phyloP scores from a whole-genome alignment of 495 filamentous ascomycete species.

The Daldinia concentrica region DNA sequence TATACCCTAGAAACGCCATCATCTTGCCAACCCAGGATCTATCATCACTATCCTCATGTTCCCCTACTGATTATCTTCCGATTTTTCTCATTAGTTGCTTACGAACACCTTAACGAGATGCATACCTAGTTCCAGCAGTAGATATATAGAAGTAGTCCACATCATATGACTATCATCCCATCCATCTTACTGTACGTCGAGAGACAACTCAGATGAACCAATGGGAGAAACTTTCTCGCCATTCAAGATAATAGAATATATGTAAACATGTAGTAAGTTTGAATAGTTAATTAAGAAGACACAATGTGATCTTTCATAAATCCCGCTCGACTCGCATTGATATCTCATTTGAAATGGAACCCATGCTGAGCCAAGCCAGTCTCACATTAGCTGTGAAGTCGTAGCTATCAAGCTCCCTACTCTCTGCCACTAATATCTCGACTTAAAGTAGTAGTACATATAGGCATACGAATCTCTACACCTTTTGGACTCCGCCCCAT shows the following conservation, averaged over 20 bases:
- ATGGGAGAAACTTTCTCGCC: not conserved
- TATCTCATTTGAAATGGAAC: conserved; percentile 4
- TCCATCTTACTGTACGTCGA: not conserved
- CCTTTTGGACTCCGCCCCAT: conserved; percentile 33
- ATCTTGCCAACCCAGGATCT: no score
- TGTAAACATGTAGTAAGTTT: not conserved
- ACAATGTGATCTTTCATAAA: not conserved
- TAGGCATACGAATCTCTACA: conserved; percentile 36
- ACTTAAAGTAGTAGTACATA: conserved; percentile 41
- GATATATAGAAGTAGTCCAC: not conserved
- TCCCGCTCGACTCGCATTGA: conserved; percentile 11
- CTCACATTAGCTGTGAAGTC: conserved; percentile 34
- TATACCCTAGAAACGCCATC: no score
- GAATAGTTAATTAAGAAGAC: not conserved
- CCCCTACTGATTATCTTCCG: no score
- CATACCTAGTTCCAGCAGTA: not conserved
- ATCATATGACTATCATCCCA: conserved; percentile 11
- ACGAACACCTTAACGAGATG: not conserved
- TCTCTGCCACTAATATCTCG: conserved; percentile 19
- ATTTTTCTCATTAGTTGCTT: no score
- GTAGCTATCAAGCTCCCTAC: conserved; percentile 29
- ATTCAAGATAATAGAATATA: not conserved
- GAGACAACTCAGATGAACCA: not conserved
- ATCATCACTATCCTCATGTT: no score
- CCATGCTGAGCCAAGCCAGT: conserved; percentile 8